phyloP scores from a whole-genome alignment of 2,329 filamentous ascomycete genomes.

The Cladosporium sp. region DNA sequence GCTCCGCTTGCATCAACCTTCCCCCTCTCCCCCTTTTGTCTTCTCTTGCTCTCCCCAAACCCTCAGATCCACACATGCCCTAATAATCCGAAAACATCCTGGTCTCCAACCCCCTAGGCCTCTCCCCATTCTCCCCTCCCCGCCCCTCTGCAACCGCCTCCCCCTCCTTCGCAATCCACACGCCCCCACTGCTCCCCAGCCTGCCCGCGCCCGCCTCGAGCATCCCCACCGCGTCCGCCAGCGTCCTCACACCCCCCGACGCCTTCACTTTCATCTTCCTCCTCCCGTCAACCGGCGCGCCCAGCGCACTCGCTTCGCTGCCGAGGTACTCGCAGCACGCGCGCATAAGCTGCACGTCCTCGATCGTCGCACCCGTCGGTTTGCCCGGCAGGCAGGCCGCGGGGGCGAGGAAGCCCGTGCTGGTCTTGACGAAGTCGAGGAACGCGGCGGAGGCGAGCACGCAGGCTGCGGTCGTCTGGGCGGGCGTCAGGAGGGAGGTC shows the following conservation, averaged over 20 bases:
- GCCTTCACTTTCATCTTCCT: conserved; percentile 50
- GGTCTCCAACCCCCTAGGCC: conserved; percentile 10
- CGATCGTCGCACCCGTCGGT: conserved; percentile 41
- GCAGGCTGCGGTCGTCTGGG: conserved; percentile 49
- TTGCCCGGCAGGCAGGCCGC: conserved; percentile 1
- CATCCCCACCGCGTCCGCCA: conserved; percentile 48
- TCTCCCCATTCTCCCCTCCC: conserved; percentile 2
- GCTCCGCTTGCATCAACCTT: too few relatives aligned
- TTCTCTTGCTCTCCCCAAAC: background rate
- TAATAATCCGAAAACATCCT: conserved; percentile 12
- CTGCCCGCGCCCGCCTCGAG: conserved; percentile 51
- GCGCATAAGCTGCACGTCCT: conserved; percentile 51
- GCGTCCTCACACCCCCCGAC: conserved; percentile 49
- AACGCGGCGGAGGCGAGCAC: conserved; percentile 47
- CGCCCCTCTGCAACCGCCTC: conserved; percentile 3
- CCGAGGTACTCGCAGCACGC: conserved; percentile 40
- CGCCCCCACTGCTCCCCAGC: conserved; percentile 50
- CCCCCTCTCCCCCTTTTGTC: background rate
- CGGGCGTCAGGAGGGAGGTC: conserved; percentile 45
- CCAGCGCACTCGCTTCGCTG: conserved; percentile 19
- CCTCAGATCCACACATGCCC: background rate
- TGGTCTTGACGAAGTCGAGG: conserved; percentile 56
- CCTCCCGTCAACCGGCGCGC: conserved; percentile 3
- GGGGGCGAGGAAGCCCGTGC: conserved; percentile 49
- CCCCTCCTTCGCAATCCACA: conserved; percentile 49